Evolutionary conservation across 768 basidiomycete genomes (phyloP), one percentile per base, ranked within the genome.

Genomic region (Boletus vermiculosoides): DNA sequence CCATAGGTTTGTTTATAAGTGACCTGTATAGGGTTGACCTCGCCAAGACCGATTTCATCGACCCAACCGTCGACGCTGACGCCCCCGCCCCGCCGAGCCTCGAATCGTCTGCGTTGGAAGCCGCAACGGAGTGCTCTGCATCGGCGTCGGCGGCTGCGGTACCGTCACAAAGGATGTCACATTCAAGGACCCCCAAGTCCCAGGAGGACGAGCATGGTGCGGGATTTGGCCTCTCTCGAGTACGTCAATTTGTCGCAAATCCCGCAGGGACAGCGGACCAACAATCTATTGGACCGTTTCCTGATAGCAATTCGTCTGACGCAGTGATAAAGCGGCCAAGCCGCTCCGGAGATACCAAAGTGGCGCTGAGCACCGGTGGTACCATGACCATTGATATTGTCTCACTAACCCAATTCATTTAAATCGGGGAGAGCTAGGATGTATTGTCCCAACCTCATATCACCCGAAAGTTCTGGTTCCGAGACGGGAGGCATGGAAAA

Each of bases 141-240:
- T 41, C 46, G 20, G 22, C 45, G 36, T 50, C 36, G 22, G n/a
- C 18, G 1, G 50, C 2, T 15, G 50, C 33, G 9, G 87, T 78
- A 53, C 88, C 83, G 49, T 71, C 70, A 41, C 72, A 67, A 16
- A 90, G 65, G 37, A 90, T 71, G 60, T 90, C 88, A 31, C 74
- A 79, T 57, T 88, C 85, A 5, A 92, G 76, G 6, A 7, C 28
- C 6, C 28, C 89, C 9, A 92, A 77, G 54, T 6, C 28, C 89
- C 9, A 92, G 77, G 54, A 92, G 87, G 4, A 91, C 76, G 63
- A 90, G 88, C 77, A 87, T 85, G 33, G 81, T 81, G 48, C 86
- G 80, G 1, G 88, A 69, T 62, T n/a, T 83, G 8, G 76, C 74
- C 1, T 59, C 1, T 59, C 54, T 56, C 57, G 40, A 50, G 69